These are phyloP conservation scores for Euryodendron excelsum DNA, from an alignment of 148 eudicot species.

Conservation along the genomic window DNA sequence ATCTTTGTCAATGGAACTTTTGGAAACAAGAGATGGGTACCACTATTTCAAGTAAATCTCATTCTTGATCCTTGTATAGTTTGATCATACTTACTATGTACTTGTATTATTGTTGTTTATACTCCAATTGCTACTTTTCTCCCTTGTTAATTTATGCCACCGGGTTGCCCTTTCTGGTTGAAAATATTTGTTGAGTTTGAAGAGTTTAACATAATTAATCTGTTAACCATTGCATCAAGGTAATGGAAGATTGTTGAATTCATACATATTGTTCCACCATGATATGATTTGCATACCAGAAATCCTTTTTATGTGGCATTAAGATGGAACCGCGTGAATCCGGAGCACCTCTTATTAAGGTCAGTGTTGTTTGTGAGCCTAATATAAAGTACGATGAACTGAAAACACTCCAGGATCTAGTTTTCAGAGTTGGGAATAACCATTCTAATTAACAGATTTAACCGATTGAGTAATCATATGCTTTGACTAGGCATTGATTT, in stretches of 20 bases:
- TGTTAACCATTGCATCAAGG: no score
- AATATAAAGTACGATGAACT: neutral
- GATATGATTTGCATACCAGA: neutral
- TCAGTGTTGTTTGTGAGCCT: neutral
- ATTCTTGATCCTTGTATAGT: neutral
- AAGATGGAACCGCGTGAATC: neutral
- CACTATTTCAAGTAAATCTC: slow-evolving; percentile 63
- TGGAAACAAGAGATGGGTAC: slow-evolving; percentile 62
- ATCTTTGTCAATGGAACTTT: slow-evolving; percentile 86
- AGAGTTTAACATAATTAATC: no score
- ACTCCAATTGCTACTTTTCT: neutral
- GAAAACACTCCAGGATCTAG: neutral
- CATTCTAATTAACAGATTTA: neutral
- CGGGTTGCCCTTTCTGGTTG: no score
- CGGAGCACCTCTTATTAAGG: neutral
- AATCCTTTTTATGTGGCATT: neutral
- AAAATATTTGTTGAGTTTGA: no score
- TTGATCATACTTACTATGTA: neutral
- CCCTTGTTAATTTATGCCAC: neutral
- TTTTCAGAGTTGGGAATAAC: neutral
- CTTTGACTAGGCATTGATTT: neutral
- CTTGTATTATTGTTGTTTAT: neutral
- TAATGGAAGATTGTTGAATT: no score
- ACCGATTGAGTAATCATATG: neutral
- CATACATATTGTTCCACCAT: neutral